Base-by-base conservation (phyloP, 1,139 yeast genomes). In the Protomyces inouyei region DNA sequence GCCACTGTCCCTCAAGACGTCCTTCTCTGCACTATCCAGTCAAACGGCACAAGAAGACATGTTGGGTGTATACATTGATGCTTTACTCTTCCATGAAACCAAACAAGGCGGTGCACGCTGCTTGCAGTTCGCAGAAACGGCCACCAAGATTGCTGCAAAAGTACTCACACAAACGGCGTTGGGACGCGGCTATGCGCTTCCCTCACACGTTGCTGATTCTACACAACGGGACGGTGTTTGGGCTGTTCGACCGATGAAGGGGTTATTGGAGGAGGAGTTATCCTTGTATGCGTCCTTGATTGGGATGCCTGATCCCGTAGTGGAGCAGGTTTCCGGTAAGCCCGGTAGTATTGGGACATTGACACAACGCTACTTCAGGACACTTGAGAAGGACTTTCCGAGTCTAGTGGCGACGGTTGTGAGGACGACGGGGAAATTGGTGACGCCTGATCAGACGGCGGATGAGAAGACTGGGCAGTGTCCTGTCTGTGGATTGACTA, bases 351-450 rank as follows among this genome's bases (percentile, higher is more conserved):
- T 93, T 37, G 85, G 88, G 70, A 95, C 89, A 71, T 79, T 93
- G 59, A 85, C 92, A 1, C 78, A 84, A 51, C 83, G 85, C 64
- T 93, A 93, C 74, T 90, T 91, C 71, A 80, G 78, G 45, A 81
- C 81, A 52, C 83, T 92, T 43, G 97, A 91, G 71, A 80, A 83
- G 9, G 95, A 88, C 6, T 92, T 91, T 72, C 90, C 97, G 0
- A 90, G 95, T 61, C 90, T 95, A 3, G 93, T 95, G 1, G 87
- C 97, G 0, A 92, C 98, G 0, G 98, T 93, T 21, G 92, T 91
- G 12, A 85, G 89, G 68, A 92, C 96, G 0, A 96, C 95, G 10
- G 86, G 85, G 61, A 92, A 93, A 73, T 76, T 93, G 60, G 84
- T 83, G 0, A 81, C 81, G 9, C 90, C 71, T 2, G 52, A 65